These are phyloP conservation scores for Saccharomycopsis malanga DNA, from an alignment of 805 yeast species.

Conservation along the genomic window DNA sequence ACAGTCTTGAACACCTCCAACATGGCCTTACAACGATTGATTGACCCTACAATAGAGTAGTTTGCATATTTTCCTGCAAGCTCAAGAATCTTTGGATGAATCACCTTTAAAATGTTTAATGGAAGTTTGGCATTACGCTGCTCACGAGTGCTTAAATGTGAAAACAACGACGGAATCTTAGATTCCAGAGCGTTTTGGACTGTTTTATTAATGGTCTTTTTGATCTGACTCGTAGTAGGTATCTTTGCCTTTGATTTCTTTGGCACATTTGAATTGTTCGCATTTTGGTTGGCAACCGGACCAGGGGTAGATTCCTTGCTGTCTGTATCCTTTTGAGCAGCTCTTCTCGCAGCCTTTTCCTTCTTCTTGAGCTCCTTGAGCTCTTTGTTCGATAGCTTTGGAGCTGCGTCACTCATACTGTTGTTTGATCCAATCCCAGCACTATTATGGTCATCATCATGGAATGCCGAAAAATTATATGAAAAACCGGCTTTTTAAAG, in stretches of 20 bases:
- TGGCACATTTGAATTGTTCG: slow-evolving; percentile 31
- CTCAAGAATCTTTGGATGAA: slow-evolving; percentile 80
- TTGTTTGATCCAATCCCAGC: too few relatives aligned
- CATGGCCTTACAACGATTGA: slow-evolving; percentile 79
- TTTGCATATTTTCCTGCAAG: slow-evolving; percentile 76
- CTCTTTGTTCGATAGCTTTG: slow-evolving; percentile 58
- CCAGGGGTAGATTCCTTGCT: slow-evolving; percentile 5
- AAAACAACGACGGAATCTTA: slow-evolving; percentile 60
- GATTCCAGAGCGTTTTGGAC: slow-evolving; percentile 29
- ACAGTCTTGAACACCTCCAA: slow-evolving; percentile 76
- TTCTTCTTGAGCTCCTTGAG: slow-evolving; percentile 79
- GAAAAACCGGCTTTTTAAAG: too few relatives aligned
- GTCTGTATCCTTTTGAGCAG: slow-evolving; percentile 58
- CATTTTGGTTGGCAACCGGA: not conserved
- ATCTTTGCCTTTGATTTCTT: slow-evolving; percentile 34
- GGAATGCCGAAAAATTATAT: too few relatives aligned
- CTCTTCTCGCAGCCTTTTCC: slow-evolving; percentile 88
- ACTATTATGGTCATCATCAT: too few relatives aligned
- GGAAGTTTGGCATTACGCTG: slow-evolving; percentile 45
- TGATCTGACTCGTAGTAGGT: slow-evolving; percentile 46
- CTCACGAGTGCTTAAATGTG: slow-evolving; percentile 74
- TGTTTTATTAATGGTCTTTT: slow-evolving; percentile 43
- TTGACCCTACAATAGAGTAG: slow-evolving; percentile 84
- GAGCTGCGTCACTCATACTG: too few relatives aligned
- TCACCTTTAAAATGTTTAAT: slow-evolving; percentile 54